phyloP scores from a whole-genome alignment of 495 filamentous ascomycete genomes.

The Penicillium odoratum region DNA sequence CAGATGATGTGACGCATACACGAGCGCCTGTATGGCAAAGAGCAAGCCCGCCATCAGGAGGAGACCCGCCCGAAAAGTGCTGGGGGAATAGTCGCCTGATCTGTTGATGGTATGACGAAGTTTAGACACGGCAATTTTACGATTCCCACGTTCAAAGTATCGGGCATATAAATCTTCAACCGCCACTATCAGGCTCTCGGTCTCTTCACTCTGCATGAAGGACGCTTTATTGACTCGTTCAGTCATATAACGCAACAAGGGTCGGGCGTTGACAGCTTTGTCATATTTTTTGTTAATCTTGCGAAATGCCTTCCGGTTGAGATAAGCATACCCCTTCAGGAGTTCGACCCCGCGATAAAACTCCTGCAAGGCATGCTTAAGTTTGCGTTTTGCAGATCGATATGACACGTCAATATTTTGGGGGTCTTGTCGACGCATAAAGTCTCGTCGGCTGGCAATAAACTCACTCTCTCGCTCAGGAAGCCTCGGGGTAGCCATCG shows the following conservation, averaged over 20 bases:
- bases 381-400: constrained; percentile 80
- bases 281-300: constrained; percentile 99
- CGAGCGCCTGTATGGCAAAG: constrained; percentile 71
- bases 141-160: constrained; percentile 89
- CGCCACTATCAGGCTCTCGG: constrained; percentile 72
- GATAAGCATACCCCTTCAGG: constrained; percentile 81
- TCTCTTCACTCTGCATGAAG: constrained; percentile 82
- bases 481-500: constrained; percentile 49
- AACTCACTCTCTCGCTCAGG: constrained; percentile 30
- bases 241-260: constrained; percentile 79
- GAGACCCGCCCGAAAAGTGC: constrained; percentile 78
- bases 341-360: constrained; percentile 91
- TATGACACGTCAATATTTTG: constrained; percentile 66
- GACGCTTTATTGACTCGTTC: constrained; percentile 88
- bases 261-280: constrained; percentile 77
- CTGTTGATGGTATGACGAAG: constrained; percentile 67
- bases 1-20: constrained; percentile 61
- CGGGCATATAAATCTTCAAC: constrained; percentile 90
- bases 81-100: constrained; percentile 67
- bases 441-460: constrained; percentile 56
- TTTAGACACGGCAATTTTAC: constrained; percentile 84
- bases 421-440: constrained; percentile 55
- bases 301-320: constrained; percentile 90
- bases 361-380: constrained; percentile 87
- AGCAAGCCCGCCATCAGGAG: constrained; percentile 71